Evolutionary conservation across 805 yeast species (phyloP), one percentile per base, ranked within the genome.

Genomic region (Wickerhamomyces chambardii): DNA sequence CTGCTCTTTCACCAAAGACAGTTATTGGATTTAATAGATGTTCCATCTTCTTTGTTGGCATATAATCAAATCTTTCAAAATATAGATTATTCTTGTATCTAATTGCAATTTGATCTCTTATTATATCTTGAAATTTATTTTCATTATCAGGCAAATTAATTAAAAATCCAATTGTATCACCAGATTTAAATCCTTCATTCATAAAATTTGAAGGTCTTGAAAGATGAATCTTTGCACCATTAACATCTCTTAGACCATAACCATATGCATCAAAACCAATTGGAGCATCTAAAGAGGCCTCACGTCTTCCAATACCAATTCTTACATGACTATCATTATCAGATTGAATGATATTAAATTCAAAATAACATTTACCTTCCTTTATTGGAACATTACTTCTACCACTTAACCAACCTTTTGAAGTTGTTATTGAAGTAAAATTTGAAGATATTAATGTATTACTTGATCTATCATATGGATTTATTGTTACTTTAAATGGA

Each of bases 191-290:
- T 2, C 82, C 77, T 18, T 62, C 68, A 3, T 58, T 47, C 65
- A 80, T 63, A 43, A 75, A 73, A 25, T 69, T 66, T 18, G 57
- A 51, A 0, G 86, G 85, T 33, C 89, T 68, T 39, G 90, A 78
- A 30, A 81, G 58, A 43, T 92, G 94, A 17, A 92, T 67, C 21
- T 73, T 73, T 44, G 84, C 83, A 2, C 95, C 89, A 6, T 70
- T 66, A 27, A 70, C 68, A 58, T 90, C 97, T 39, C 97, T 67
- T 3, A 92, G 50, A 2, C 95, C 97, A 56, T 92, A 90, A 0
- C 96, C 90, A 59, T 87, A 92, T 0, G 87, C 90, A 56, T 92
- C 97, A 48, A 75, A 85, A 3, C 99, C 99, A 6, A 89, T 92
- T 0, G 99, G 97, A 0, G 95, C 95, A 46, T 90, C 97, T 30